Percentiles rank a stretch among this genome's conserved stretches.
These are phyloP conservation scores for Podospora bellae-mahoneyi DNA, from an alignment of 495 filamentous ascomycete genomes.

Conservation along the genomic window DNA sequence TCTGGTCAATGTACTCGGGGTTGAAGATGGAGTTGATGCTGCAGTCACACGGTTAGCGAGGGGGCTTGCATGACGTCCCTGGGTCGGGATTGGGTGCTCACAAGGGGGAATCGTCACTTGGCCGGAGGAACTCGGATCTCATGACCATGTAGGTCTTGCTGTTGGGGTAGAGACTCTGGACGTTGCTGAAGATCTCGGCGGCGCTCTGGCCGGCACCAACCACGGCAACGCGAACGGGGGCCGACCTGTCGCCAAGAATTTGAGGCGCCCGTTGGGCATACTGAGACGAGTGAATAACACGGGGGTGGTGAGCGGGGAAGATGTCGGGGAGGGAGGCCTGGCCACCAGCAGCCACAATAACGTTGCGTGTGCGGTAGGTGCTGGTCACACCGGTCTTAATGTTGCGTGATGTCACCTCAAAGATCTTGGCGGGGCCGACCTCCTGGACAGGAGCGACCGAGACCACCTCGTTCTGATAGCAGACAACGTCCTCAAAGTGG, in stretches of 20 bases:
- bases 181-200: conserved; percentile 90
- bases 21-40: conserved; percentile 98
- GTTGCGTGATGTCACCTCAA: conserved; percentile 44
- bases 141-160: conserved; percentile 74
- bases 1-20: conserved; percentile 69
- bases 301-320: conserved; percentile 57
- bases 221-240: conserved; percentile 71
- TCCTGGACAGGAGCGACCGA: conserved; percentile 52
- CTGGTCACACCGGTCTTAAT: conserved; percentile 33
- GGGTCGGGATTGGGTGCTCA: conserved; percentile 44
- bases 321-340: conserved; percentile 69
- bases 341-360: conserved; percentile 83
- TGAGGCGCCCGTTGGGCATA: conserved; percentile 63
- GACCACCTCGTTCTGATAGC: conserved; percentile 73
- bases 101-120: conserved; percentile 95
- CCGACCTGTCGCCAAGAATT: conserved; percentile 55
- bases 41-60: conserved; percentile 15
- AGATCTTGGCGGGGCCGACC: conserved; percentile 47
- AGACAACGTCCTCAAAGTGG: conserved; percentile 73
- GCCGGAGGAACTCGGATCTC: conserved; percentile 72
- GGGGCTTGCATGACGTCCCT: background rate
- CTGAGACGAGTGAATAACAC: conserved; percentile 85
- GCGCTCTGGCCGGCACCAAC: conserved; percentile 88
- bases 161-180: conserved; percentile 78
- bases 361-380: conserved; percentile 61